Percentiles rank a stretch among this genome's conserved stretches.
These are phyloP conservation scores for Cytospora schulzeri DNA, from an alignment of 2,329 filamentous ascomycete species.

Conservation along the genomic window DNA sequence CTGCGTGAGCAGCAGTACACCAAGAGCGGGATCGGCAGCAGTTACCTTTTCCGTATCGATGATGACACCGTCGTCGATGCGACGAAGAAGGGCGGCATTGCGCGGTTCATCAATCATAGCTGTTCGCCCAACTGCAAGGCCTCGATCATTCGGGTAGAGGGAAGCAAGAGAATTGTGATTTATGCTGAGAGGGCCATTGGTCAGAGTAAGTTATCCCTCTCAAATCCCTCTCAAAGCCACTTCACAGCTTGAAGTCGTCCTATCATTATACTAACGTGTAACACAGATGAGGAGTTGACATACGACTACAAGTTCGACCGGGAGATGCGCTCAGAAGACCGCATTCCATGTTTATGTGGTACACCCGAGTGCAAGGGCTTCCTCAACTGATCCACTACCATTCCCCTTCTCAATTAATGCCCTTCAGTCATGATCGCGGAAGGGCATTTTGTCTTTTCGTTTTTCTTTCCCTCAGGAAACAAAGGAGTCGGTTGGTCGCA, in stretches of 20 bases:
- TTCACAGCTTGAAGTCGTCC: not conserved
- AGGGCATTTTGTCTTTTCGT: not conserved
- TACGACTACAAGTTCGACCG: conserved; percentile 99
- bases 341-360: conserved; percentile 95
- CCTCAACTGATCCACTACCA: conserved; percentile 70
- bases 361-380: conserved; percentile 97
- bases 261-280: conserved; percentile 31
- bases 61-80: conserved; percentile 97
- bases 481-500: not conserved
- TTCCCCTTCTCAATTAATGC: not conserved
- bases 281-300: conserved; percentile 91
- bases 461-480: not conserved
- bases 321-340: conserved; percentile 90
- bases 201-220: conserved; percentile 67
- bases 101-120: conserved; percentile 97
- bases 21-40: conserved; percentile 95
- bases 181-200: conserved; percentile 95
- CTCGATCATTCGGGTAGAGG: conserved; percentile 98
- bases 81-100: conserved; percentile 97
- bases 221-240: conserved; percentile 4
- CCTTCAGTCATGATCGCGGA: not conserved
- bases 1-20: conserved; percentile 89
- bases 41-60: conserved; percentile 96
- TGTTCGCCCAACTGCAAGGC: conserved; percentile 98
- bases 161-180: conserved; percentile 97